Conservation (phyloP, 768 basidiomycete species). For the Tulasnella sp. region DNA sequence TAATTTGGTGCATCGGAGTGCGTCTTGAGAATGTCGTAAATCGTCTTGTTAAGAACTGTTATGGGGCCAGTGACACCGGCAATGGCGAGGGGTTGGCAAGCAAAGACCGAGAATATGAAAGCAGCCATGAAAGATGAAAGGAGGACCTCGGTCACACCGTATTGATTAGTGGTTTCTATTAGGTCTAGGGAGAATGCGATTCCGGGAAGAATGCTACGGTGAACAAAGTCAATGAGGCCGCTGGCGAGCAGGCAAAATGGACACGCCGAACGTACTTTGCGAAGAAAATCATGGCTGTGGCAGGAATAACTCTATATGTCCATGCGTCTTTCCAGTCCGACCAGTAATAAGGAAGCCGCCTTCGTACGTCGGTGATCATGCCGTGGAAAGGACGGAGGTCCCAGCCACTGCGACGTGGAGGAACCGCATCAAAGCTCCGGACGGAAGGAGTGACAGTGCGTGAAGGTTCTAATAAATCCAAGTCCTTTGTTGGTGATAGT, state of each 20-base stretch:
- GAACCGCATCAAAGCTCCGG: not conserved
- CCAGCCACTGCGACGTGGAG: conserved; percentile 2
- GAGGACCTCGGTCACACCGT: conserved; percentile 83
- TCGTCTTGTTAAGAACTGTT: conserved; percentile 87
- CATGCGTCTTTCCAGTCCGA: conserved; percentile 89
- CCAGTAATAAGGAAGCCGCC: conserved; percentile 68
- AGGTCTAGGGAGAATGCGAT: conserved; percentile 88
- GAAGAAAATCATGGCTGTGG: conserved; percentile 78
- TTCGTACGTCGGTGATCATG: conserved; percentile 57
- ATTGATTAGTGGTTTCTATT: conserved; percentile 82
- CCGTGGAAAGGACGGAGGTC: conserved; percentile 36
- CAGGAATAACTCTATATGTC: conserved; percentile 85
- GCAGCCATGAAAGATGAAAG: conserved; percentile 78
- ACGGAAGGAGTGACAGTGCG: not conserved
- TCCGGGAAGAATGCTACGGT: conserved; percentile 66
- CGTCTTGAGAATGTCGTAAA: conserved; percentile 62
- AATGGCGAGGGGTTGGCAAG: conserved; percentile 85
- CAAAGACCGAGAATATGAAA: conserved; percentile 76
- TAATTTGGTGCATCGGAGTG: conserved; percentile 59
- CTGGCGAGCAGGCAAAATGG: not conserved
- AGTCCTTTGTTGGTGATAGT: not conserved
- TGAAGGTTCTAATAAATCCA: not conserved
- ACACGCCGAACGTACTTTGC: conserved; percentile 50
- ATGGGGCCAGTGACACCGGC: conserved; percentile 92
- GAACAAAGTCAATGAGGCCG: not conserved